Evolutionary conservation across 768 basidiomycete species (phyloP).

Genomic region (Gelatoporia subvermispora): DNA sequence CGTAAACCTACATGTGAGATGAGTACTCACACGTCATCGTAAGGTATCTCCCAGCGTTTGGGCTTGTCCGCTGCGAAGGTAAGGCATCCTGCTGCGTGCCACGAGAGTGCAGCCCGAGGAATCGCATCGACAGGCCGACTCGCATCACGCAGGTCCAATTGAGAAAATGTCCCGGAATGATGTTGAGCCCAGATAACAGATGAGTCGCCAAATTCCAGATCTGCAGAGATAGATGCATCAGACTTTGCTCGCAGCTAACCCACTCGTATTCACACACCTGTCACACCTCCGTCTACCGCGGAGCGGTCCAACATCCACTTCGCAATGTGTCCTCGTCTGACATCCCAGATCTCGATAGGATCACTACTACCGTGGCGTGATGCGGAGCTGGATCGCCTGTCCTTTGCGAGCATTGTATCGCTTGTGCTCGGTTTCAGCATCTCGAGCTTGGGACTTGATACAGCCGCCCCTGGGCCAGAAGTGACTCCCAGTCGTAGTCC

Average conservation of each 20-base stretch:
- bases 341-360: slow-evolving; percentile 83
- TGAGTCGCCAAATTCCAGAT: slow-evolving; percentile 63
- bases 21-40: slow-evolving; percentile 67
- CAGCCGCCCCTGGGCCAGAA: slow-evolving; percentile 5
- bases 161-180: slow-evolving; percentile 71
- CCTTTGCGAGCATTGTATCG: slow-evolving; percentile 2
- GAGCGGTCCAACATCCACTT: slow-evolving; percentile 75
- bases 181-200: slow-evolving; percentile 73
- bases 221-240: too few relatives aligned
- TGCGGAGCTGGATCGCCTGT: slow-evolving; percentile 2
- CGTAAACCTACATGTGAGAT: too few relatives aligned
- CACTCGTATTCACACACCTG: too few relatives aligned
- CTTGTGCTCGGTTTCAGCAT: slow-evolving; percentile 1
- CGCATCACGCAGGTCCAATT: slow-evolving; percentile 66
- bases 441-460: slow-evolving; percentile 16
- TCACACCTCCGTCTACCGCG: slow-evolving; percentile 64
- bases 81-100: slow-evolving; percentile 61
- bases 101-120: slow-evolving; percentile 56
- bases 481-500: slow-evolving; percentile 3
- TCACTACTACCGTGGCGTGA: slow-evolving; percentile 34
- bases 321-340: slow-evolving; percentile 71
- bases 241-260: not conserved
- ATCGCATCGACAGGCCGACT: slow-evolving; percentile 64
- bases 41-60: slow-evolving; percentile 60
- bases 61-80: slow-evolving; percentile 61